Evolutionary conservation across 2,329 filamentous ascomycete genomes (phyloP).

Genomic region (Truncatella angustata): DNA sequence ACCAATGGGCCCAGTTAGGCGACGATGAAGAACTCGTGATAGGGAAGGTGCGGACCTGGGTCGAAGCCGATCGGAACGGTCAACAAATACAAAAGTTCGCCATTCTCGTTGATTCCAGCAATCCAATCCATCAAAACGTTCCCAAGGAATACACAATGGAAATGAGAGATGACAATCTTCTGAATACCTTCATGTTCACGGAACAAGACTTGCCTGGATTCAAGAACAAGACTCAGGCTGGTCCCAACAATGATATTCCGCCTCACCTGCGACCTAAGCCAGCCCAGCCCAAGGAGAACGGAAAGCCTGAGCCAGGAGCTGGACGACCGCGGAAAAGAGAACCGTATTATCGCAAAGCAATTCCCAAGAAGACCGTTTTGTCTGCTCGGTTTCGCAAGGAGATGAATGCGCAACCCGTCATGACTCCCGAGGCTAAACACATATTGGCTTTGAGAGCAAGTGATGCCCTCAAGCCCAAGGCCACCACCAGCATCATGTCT

Average conservation of each 20-base stretch:
- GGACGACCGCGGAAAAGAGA: constrained; percentile 45
- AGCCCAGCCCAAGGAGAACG: constrained; percentile 28
- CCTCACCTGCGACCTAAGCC: constrained; percentile 49
- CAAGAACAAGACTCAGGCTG: constrained; percentile 58
- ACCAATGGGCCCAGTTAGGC: constrained; percentile 72
- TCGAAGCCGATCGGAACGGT: constrained; percentile 51
- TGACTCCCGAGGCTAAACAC: constrained; percentile 66
- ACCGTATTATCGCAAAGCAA: constrained; percentile 68
- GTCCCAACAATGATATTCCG: constrained; percentile 58
- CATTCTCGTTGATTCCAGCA: constrained; percentile 66
- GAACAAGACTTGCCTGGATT: constrained; percentile 89
- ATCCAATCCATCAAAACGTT: constrained; percentile 68
- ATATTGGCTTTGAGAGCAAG: constrained; percentile 59
- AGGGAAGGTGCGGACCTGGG: constrained; percentile 67
- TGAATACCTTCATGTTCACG: constrained; percentile 88
- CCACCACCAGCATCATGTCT: constrained; percentile 45
- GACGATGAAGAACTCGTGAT: constrained; percentile 81
- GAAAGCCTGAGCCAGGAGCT: constrained; percentile 30
- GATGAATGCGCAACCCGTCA: constrained; percentile 69
- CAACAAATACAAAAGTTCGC: constrained; percentile 46
- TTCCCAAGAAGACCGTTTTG: constrained; percentile 79
- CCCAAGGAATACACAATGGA: constrained; percentile 87
- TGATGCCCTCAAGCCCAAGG: constrained; percentile 59
- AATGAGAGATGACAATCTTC: constrained; percentile 60
- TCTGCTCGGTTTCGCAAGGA: constrained; percentile 73